Base-by-base conservation (phyloP, 1,284 basidiomycete genomes). In the Pyrrhoderma lamaoense region DNA sequence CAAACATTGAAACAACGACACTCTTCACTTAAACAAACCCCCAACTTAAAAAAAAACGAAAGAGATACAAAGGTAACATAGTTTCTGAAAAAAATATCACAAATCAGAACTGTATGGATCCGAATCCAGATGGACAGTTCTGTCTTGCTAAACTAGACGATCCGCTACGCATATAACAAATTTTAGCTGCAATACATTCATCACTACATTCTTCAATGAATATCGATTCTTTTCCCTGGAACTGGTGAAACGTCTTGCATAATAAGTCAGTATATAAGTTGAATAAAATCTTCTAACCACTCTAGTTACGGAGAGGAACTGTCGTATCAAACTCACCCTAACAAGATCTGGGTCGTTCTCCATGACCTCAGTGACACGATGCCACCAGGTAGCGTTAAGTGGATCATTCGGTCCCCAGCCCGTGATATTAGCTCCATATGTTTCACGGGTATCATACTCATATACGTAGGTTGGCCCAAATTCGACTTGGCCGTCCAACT, bases 311-410 rank as follows among this genome's bases (percentile, higher is more conserved):
- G 22, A 9, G 45, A 11, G 14, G 23, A 13, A 25, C 44, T 34
- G 14, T 16, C 7, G 2, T 37, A 40, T 46, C 42, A 35, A 19
- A 67, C 75, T 61, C 58, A 82, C 81, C 53, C 72, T 62, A 31
- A 89, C 75, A 4, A 90, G 68, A 21, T 73, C 70, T 1, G 74
- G 62, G 56, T 89, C 71, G 3, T 65, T 62, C 57, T 75, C 70
- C 87, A 90, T 89, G 47, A 76, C 81, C 67, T 90, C 85, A 1
- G 88, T 90, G 38, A 90, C 79, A 22, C 67, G 74, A 59, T 89
- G 85, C 86, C 87, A 90, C 80, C 85, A 91, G 5, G 88, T 89
- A 14, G 83, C 85, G 58, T 91, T 91, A 49, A 91, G 65, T 0
- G 88, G 87, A 55, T 86, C 85, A 45, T 72, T 70, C 3, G 65